A percentile compares a stretch with the other conserved stretches of the same genome.
These are phyloP conservation scores for Emmonsia crescens DNA, from an alignment of 2,329 filamentous ascomycete species.

Conservation along the genomic window DNA sequence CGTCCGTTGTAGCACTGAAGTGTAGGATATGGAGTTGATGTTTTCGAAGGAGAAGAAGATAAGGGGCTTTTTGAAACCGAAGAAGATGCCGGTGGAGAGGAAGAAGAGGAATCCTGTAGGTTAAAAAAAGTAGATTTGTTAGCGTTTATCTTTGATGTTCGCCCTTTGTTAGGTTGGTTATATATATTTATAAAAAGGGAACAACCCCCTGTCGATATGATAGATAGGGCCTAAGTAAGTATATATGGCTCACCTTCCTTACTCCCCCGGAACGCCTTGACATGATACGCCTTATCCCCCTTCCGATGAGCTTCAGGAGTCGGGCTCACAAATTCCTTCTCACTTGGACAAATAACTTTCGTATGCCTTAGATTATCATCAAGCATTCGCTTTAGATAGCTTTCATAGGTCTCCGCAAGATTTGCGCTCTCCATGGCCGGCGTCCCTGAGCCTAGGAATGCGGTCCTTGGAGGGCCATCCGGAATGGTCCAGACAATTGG, in stretches of 20 bases:
- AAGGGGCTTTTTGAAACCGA: constrained; percentile 56
- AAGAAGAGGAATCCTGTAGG: constrained; percentile 51
- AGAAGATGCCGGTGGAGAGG: constrained; percentile 50
- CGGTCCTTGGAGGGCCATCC: constrained; percentile 41
- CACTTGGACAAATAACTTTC: constrained; percentile 43
- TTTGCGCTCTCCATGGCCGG: constrained; percentile 30
- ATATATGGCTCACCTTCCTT: constrained; percentile 46
- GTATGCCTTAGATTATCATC: constrained; percentile 38
- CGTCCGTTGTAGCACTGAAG: constrained; percentile 52
- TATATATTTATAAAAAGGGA: no score
- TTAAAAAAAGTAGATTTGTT: neutral
- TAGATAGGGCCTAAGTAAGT: neutral
- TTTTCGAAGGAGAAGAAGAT: constrained; percentile 50
- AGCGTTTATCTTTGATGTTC: neutral
- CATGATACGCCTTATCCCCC: constrained; percentile 52
- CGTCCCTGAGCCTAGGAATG: constrained; percentile 32
- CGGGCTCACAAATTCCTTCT: constrained; percentile 49
- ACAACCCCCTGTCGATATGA: no score
- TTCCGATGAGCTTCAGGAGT: constrained; percentile 51
- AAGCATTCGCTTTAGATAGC: constrained; percentile 34
- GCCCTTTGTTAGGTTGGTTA: neutral
- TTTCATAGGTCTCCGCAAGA: constrained; percentile 37
- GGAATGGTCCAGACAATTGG: constrained; percentile 51
- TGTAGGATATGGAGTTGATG: constrained; percentile 52
- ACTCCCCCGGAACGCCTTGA: constrained; percentile 52